These are phyloP conservation scores for Penicillium glabrum DNA, from an alignment of 2,329 filamentous ascomycete species.

Conservation along the genomic window DNA sequence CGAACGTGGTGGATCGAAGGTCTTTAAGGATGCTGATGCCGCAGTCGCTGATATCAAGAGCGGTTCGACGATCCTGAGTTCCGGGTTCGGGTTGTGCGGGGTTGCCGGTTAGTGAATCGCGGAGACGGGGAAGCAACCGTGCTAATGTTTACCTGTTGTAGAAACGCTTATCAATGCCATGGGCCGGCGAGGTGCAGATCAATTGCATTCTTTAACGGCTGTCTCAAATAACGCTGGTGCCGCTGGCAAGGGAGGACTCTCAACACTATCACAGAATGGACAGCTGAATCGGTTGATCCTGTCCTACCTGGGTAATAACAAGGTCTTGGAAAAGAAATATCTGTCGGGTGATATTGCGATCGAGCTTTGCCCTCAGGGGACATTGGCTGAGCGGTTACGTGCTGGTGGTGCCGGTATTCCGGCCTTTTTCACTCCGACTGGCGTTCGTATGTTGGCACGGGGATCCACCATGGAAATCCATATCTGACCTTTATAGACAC, in stretches of 20 bases:
- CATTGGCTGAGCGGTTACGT: conserved; percentile 54
- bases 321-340: conserved; percentile 72
- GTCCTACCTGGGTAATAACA: conserved; percentile 76
- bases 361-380: conserved; percentile 73
- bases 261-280: conserved; percentile 66
- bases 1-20: conserved; percentile 36
- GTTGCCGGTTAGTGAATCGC: conserved; percentile 58
- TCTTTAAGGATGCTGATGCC: conserved; percentile 56
- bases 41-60: conserved; percentile 68
- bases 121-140: not conserved
- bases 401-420: conserved; percentile 75
- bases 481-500: conserved; percentile 23
- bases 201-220: conserved; percentile 62
- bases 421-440: conserved; percentile 78
- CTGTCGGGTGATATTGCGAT: conserved; percentile 71
- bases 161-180: conserved; percentile 73
- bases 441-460: conserved; percentile 53
- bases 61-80: conserved; percentile 69
- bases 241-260: conserved; percentile 66
- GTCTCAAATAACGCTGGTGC: conserved; percentile 80
- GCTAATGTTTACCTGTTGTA: conserved; percentile 19
- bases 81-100: conserved; percentile 80
- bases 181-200: conserved; percentile 57
- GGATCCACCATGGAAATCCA: not conserved
- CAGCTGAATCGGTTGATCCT: conserved; percentile 72